phyloP scores from a whole-genome alignment of 192 early-diverging fungal genomes.

The Phycomyces blakesleeanus region DNA sequence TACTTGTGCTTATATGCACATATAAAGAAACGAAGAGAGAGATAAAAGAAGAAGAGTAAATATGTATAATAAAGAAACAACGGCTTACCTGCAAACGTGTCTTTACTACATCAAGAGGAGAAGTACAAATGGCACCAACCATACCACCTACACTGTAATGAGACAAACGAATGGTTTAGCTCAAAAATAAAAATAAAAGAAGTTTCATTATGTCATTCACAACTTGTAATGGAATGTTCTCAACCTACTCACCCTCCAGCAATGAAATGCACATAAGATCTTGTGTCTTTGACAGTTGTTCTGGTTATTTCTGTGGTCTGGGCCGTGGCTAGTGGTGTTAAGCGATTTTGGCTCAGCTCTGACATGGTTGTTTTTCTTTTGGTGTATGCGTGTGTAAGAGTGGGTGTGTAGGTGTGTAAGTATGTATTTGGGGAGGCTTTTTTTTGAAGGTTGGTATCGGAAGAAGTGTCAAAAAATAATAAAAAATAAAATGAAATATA shows the following conservation, averaged over 20 bases:
- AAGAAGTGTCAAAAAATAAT: no score
- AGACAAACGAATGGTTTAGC: background rate
- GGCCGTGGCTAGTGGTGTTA: background rate
- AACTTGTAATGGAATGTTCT: background rate
- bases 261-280: conserved; percentile 49
- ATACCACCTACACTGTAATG: conserved; percentile 60
- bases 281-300: conserved; percentile 9
- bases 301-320: background rate
- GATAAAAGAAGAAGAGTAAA: background rate
- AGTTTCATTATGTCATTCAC: background rate
- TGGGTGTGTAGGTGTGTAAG: no score
- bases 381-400: no score
- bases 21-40: no score
- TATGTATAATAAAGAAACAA: background rate
- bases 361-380: background rate
- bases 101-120: conserved; percentile 92
- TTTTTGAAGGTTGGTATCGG: no score
- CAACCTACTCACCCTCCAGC: conserved; percentile 62
- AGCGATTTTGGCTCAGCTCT: background rate
- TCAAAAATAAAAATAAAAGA: background rate
- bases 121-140: conserved; percentile 84
- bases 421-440: no score
- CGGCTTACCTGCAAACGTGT: conserved; percentile 80
- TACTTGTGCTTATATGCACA: no score
- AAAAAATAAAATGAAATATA: no score